These are phyloP conservation scores for Fusarium pseudocircinatum DNA, from an alignment of 2,329 filamentous ascomycete genomes.

Conservation along the genomic window DNA sequence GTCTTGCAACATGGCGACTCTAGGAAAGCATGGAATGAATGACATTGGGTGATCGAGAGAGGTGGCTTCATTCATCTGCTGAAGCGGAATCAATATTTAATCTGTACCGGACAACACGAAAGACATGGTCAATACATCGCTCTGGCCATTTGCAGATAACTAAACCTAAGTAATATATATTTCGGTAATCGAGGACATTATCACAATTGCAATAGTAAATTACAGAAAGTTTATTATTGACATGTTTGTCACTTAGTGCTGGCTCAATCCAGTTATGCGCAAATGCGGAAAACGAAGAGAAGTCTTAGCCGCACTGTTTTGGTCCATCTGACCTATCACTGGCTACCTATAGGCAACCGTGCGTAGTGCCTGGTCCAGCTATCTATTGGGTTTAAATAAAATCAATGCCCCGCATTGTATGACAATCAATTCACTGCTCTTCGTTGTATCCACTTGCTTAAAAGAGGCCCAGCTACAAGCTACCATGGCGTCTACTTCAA, in stretches of 20 bases:
- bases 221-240: not conserved
- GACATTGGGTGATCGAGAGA: no score
- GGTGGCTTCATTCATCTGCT: no score
- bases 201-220: no score
- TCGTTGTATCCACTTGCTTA: not conserved
- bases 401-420: not conserved
- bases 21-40: no score
- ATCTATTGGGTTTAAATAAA: not conserved
- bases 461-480: not conserved
- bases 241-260: not conserved
- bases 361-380: not conserved
- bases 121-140: no score
- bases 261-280: not conserved
- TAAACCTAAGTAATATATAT: no score
- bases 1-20: no score
- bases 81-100: no score
- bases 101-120: no score
- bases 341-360: not conserved
- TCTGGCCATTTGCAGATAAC: no score
- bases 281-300: not conserved
- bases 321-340: not conserved
- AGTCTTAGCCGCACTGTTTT: not conserved
- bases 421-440: not conserved
- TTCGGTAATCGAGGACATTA: no score
- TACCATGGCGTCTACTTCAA: not conserved